A percentile compares a stretch with the other conserved stretches of the same genome.
Conservation (phyloP, 495 filamentous ascomycete species). For the Aspergillus sclerotiicarbonarius region DNA sequence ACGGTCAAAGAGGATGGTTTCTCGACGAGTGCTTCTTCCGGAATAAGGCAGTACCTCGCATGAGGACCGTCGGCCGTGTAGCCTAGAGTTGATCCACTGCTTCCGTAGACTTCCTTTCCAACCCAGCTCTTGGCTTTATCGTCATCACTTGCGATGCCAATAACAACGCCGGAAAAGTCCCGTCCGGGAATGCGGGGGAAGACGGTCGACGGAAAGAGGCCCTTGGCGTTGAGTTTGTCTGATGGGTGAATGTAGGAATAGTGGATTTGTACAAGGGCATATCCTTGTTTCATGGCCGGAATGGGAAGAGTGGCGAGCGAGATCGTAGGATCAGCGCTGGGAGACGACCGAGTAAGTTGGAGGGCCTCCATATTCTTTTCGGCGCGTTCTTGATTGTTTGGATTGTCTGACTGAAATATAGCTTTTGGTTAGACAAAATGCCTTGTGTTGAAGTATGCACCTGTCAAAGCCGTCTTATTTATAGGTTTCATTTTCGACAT, state of each 20-base stretch:
- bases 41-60: neutral
- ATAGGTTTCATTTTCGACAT: too few species aligned
- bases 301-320: neutral
- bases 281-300: neutral
- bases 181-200: neutral
- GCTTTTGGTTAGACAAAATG: neutral
- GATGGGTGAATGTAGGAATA: constrained; percentile 1
- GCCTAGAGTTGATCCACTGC: neutral
- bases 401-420: neutral
- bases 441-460: neutral
- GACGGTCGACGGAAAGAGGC: neutral
- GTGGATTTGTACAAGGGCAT: neutral
- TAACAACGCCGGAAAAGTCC: neutral
- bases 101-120: neutral
- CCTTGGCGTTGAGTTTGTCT: neutral
- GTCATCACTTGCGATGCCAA: neutral
- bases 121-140: neutral
- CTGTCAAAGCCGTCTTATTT: too few species aligned
- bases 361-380: neutral
- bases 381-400: neutral
- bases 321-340: neutral
- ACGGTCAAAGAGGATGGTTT: neutral
- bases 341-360: neutral
- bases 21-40: neutral
- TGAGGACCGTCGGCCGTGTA: neutral